Percentiles rank a stretch among this genome's conserved stretches.
phyloP scores from a whole-genome alignment of 768 basidiomycete species.

The Suillus discolor region DNA sequence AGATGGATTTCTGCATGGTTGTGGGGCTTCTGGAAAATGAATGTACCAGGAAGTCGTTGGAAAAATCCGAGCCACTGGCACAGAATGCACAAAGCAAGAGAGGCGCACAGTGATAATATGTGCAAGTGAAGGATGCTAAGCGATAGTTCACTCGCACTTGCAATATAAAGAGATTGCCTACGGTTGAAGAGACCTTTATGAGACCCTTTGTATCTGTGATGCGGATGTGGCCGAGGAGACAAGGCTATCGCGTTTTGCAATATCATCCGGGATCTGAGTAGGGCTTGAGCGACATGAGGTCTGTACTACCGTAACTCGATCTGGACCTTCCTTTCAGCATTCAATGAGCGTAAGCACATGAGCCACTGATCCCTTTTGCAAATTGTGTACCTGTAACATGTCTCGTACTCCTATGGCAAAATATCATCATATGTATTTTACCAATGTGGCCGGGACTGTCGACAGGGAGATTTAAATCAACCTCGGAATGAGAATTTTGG shows the following conservation, averaged over 20 bases:
- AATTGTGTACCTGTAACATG: background rate
- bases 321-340: constrained; percentile 4
- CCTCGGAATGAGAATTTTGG: background rate
- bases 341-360: background rate
- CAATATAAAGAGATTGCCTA: background rate
- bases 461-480: background rate
- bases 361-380: background rate
- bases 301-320: background rate
- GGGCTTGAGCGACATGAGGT: background rate
- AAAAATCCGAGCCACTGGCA: background rate
- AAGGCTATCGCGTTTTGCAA: background rate
- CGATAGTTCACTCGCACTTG: background rate
- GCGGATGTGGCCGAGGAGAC: background rate
- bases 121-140: background rate
- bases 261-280: background rate
- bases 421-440: background rate
- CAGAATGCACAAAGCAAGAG: constrained; percentile 1
- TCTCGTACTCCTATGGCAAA: background rate
- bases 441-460: background rate
- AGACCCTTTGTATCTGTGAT: background rate
- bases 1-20: constrained; percentile 10
- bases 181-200: background rate
- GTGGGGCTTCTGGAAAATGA: background rate
- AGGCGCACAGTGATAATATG: background rate
- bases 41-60: background rate